Evolutionary conservation across 768 basidiomycete species (phyloP).

Genomic region (Calocybe indica): DNA sequence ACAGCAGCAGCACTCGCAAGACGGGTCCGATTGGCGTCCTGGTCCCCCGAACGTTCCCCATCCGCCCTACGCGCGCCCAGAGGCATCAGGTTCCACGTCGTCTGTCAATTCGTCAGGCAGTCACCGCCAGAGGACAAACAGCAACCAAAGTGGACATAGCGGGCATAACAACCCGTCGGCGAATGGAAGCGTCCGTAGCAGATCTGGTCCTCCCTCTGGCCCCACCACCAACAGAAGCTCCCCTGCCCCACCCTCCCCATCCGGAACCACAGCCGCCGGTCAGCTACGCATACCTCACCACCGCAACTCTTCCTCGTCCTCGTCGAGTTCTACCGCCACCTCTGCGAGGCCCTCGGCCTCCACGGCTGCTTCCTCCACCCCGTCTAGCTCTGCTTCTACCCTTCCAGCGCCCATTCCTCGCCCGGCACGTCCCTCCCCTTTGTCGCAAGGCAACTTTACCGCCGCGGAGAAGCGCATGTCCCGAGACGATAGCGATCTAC

Average conservation of each 20-base stretch:
- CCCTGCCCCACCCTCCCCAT: slow-evolving; percentile 20
- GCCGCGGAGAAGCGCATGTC: slow-evolving; percentile 74
- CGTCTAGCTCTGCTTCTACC: slow-evolving; percentile 25
- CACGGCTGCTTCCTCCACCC: slow-evolving; percentile 23
- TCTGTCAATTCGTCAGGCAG: slow-evolving; percentile 67
- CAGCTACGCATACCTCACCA: slow-evolving; percentile 24
- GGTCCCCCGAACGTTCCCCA: slow-evolving; percentile 40
- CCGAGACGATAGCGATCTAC: slow-evolving; percentile 67
- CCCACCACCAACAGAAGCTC: slow-evolving; percentile 22
- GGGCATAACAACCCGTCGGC: slow-evolving; percentile 28
- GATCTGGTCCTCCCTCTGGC: slow-evolving; percentile 26
- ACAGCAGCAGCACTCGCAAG: slow-evolving; percentile 19
- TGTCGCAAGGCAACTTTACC: slow-evolving; percentile 60
- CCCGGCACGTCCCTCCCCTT: slow-evolving; percentile 54
- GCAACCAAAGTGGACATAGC: slow-evolving; percentile 58
- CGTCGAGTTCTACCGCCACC: slow-evolving; percentile 35
- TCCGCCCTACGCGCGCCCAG: slow-evolving; percentile 74
- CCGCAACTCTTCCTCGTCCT: slow-evolving; percentile 38
- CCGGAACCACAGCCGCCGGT: slow-evolving; percentile 21
- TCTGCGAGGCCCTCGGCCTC: slow-evolving; percentile 26
- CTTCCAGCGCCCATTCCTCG: slow-evolving; percentile 28
- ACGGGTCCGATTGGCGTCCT: slow-evolving; percentile 44
- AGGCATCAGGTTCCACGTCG: slow-evolving; percentile 74
- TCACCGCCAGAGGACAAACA: slow-evolving; percentile 63
- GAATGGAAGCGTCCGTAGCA: slow-evolving; percentile 29